Evolutionary conservation across 371 early-diverging fungal species (phyloP).

Genomic region (Circinella umbellata): DNA sequence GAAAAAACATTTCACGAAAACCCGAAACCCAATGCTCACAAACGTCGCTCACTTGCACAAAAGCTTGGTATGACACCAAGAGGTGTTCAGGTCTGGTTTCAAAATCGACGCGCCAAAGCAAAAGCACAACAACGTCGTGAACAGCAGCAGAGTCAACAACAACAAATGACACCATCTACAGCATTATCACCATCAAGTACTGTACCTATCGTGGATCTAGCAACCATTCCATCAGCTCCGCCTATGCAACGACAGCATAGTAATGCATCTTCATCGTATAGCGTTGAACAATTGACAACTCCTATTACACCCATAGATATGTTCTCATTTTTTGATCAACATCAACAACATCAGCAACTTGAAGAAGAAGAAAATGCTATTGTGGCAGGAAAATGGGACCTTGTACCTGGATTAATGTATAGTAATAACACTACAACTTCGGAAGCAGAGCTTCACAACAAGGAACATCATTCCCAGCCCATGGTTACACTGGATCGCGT

Average conservation of each 20-base stretch:
- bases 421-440: background rate
- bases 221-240: background rate
- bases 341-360: background rate
- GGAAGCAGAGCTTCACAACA: background rate
- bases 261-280: background rate
- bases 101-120: constrained; percentile 93
- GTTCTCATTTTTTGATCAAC: constrained; percentile 5
- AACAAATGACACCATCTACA: constrained; percentile 5
- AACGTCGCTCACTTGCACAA: constrained; percentile 68
- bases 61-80: constrained; percentile 86
- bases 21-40: constrained; percentile 70
- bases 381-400: constrained; percentile 2
- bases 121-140: constrained; percentile 28
- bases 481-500: constrained; percentile 4
- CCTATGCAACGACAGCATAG: constrained; percentile 9
- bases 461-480: background rate
- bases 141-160: background rate
- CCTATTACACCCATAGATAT: constrained; percentile 8
- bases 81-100: constrained; percentile 97
- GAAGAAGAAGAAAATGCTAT: too few relatives aligned
- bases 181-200: background rate
- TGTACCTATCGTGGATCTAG: background rate
- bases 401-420: background rate
- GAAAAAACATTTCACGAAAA: constrained; percentile 70
- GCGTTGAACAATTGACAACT: constrained; percentile 5